These are phyloP conservation scores for Fraxinus baroniana DNA, from an alignment of 305 asterid species.

Conservation along the genomic window DNA sequence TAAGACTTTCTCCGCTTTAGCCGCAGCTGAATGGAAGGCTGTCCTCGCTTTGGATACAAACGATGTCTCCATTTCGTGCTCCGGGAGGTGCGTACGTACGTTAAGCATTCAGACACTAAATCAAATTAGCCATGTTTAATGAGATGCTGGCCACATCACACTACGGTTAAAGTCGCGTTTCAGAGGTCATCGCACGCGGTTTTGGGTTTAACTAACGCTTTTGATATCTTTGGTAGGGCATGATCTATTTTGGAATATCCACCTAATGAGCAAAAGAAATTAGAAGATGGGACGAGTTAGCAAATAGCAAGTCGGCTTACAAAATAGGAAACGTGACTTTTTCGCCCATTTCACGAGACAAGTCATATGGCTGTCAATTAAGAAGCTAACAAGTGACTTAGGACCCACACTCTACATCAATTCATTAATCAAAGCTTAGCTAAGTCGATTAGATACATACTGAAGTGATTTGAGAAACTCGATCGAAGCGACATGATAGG, in stretches of 20 bases:
- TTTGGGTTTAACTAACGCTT: background rate
- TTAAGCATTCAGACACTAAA: conserved; percentile 28
- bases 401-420: background rate
- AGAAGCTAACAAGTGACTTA: background rate
- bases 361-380: background rate
- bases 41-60: conserved; percentile 89
- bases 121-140: conserved; percentile 33
- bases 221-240: background rate
- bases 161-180: background rate
- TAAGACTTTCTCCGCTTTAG: conserved; percentile 98
- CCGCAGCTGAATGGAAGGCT: conserved; percentile 97
- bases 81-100: conserved; percentile 22
- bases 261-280: background rate
- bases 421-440: background rate
- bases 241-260: background rate
- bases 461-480: background rate
- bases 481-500: background rate
- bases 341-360: background rate
- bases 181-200: background rate
- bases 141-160: conserved; percentile 18
- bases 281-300: background rate
- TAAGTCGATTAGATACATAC: background rate
- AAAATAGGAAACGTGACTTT: background rate
- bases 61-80: conserved; percentile 74
- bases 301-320: background rate